These are phyloP conservation scores for Fusarium brevicatenulatum DNA, from an alignment of 2,329 filamentous ascomycete species.

Conservation along the genomic window DNA sequence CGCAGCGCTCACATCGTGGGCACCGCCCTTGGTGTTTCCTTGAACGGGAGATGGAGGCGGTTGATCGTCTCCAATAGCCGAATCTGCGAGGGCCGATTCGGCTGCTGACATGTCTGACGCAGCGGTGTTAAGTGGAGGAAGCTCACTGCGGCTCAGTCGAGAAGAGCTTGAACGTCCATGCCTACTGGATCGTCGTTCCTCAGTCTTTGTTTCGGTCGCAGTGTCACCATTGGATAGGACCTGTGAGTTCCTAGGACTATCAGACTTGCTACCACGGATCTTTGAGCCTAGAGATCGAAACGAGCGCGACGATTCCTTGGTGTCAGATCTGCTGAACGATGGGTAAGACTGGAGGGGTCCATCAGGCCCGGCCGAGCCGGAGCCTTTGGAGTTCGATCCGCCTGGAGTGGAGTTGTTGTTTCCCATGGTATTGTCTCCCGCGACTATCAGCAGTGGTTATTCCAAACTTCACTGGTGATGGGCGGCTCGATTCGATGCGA, in stretches of 20 bases:
- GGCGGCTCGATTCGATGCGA: conserved; percentile 35
- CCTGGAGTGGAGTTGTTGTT: conserved; percentile 76
- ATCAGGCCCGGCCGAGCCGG: conserved; percentile 57
- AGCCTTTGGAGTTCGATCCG: conserved; percentile 60
- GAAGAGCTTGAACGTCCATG: conserved; percentile 65
- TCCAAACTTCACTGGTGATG: conserved; percentile 46
- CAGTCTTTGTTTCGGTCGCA: conserved; percentile 65
- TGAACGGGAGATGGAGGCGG: conserved; percentile 89
- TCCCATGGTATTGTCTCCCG: conserved; percentile 65
- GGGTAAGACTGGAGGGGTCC: conserved; percentile 80
- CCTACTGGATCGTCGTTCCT: conserved; percentile 76
- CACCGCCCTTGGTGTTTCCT: conserved; percentile 75
- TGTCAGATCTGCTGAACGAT: conserved; percentile 91
- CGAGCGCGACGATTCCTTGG: conserved; percentile 89
- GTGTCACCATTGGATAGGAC: conserved; percentile 71
- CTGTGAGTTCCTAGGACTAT: conserved; percentile 83
- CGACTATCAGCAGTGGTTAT: conserved; percentile 40
- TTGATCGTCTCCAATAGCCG: conserved; percentile 58
- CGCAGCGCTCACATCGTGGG: conserved; percentile 81
- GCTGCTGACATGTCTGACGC: conserved; percentile 54
- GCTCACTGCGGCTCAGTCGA: conserved; percentile 58
- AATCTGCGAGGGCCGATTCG: conserved; percentile 53
- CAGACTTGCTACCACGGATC: conserved; percentile 80
- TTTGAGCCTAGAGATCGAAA: conserved; percentile 88
- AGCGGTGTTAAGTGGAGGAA: conserved; percentile 53